Evolutionary conservation across 2,329 filamentous ascomycete genomes (phyloP), one percentile per base, ranked within the genome.

Genomic region (Pseudonectria buxi): DNA sequence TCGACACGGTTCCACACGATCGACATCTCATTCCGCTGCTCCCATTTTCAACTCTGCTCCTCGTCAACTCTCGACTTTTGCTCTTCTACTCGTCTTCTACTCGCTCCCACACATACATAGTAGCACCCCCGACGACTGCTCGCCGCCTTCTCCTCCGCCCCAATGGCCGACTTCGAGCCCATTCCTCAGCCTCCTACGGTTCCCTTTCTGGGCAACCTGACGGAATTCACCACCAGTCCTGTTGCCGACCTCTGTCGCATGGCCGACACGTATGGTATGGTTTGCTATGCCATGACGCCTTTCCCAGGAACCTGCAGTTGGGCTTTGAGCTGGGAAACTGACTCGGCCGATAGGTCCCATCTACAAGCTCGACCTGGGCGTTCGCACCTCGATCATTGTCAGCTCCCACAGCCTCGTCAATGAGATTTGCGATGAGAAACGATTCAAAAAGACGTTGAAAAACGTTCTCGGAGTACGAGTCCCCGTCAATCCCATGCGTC

Each of bases 131-230:
- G 9, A 22, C 18, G 18, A 22, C 18, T 22, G 9, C 18, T 22
- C 18, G 9, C 18, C 18, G 5, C 18, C 5, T 6, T 22, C 18
- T 22, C n/a, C 5, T 22, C 18, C 18, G 18, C 9, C 18, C 18
- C 18, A 22, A 63, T 62, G 61, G 50, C 58, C 22, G 56, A 60
- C 32, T 40, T 46, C 24, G 54, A 62, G 11, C 65, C 71, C 3
- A 81, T 86, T 35, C 81, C 82, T 2, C 71, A 75, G 30, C 81
- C 81, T 16, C 68, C 68, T 35, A 78, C 76, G 3, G 62, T 82
- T 37, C 82, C 80, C 2, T 56, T 86, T 16, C 43, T 86, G 15
- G 82, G 83, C 18, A 83, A 86, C 47, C 53, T 82, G 22, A 62
- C 64, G 35, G 78, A 83, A 44, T 70, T 88, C 43, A 73, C 81